phyloP scores from a whole-genome alignment of 2,329 filamentous ascomycete genomes.

The Stagonosporopsis cucurbitacearum region DNA sequence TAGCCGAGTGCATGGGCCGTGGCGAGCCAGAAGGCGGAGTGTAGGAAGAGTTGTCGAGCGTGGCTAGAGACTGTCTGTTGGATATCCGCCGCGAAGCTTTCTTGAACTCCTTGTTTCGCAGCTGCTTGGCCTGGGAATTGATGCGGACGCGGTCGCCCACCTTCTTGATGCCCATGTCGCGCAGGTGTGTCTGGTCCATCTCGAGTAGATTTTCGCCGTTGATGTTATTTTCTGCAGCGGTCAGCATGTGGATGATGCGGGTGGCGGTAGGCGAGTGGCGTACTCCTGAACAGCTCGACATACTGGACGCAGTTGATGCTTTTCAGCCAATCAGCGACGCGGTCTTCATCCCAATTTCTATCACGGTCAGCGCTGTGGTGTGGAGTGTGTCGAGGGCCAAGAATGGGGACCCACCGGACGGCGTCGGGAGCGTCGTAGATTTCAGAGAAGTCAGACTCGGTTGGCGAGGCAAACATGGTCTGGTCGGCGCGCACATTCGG shows the following conservation, averaged over 20 bases:
- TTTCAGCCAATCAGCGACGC: slow-evolving; percentile 87
- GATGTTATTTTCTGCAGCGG: slow-evolving; percentile 78
- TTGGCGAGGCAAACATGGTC: slow-evolving; percentile 75
- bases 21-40: slow-evolving; percentile 70
- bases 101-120: slow-evolving; percentile 57
- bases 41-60: slow-evolving; percentile 71
- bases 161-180: slow-evolving; percentile 98
- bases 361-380: slow-evolving; percentile 21
- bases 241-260: slow-evolving; percentile 24
- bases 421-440: slow-evolving; percentile 72
- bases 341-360: slow-evolving; percentile 83
- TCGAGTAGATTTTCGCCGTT: slow-evolving; percentile 96
- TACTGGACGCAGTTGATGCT: slow-evolving; percentile 95
- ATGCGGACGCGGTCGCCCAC: slow-evolving; percentile 95
- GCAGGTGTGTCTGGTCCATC: slow-evolving; percentile 94
- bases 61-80: slow-evolving; percentile 85
- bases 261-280: background rate
- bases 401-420: slow-evolving; percentile 44
- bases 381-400: background rate
- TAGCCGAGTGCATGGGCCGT: slow-evolving; percentile 63
- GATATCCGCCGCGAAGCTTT: slow-evolving; percentile 68
- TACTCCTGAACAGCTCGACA: slow-evolving; percentile 81
- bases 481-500: slow-evolving; percentile 53
- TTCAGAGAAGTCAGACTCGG: slow-evolving; percentile 91
- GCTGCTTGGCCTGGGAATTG: slow-evolving; percentile 57